phyloP scores from a whole-genome alignment of 2,329 filamentous ascomycete species.

The Colletotrichum phormii region DNA sequence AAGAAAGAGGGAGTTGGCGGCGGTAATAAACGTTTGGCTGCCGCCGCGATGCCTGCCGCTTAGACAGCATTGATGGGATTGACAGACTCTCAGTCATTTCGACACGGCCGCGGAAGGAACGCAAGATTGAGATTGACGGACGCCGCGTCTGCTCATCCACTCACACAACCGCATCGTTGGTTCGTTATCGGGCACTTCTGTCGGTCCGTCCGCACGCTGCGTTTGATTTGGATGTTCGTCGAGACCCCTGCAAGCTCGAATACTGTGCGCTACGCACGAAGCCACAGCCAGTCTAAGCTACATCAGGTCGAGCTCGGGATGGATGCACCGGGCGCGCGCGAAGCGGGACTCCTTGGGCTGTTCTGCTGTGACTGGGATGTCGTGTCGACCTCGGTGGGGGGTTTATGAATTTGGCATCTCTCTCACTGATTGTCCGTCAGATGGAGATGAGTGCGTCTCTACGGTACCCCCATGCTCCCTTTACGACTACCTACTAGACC shows the following conservation, averaged over 20 bases:
- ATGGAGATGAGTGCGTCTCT: too few relatives aligned
- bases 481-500: too few relatives aligned
- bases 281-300: constrained; percentile 13
- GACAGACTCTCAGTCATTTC: neutral
- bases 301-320: constrained; percentile 24
- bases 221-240: constrained; percentile 37
- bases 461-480: too few relatives aligned
- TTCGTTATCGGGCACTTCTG: constrained; percentile 11
- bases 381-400: neutral
- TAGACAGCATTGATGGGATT: neutral
- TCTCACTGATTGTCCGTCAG: neutral
- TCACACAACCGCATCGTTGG: neutral
- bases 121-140: constrained; percentile 6
- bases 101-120: neutral
- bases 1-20: neutral
- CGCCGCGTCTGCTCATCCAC: constrained; percentile 23
- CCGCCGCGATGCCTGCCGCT: neutral
- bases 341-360: constrained; percentile 13
- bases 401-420: neutral
- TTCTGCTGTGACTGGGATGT: neutral
- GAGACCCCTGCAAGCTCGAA: constrained; percentile 29
- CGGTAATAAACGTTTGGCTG: neutral
- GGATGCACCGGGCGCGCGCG: constrained; percentile 31
- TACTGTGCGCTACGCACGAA: neutral
- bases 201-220: constrained; percentile 22